Percentiles rank a stretch among this genome's conserved stretches.
These are phyloP conservation scores for Saccharomycopsis javanensis DNA, from an alignment of 805 yeast species.

Conservation along the genomic window DNA sequence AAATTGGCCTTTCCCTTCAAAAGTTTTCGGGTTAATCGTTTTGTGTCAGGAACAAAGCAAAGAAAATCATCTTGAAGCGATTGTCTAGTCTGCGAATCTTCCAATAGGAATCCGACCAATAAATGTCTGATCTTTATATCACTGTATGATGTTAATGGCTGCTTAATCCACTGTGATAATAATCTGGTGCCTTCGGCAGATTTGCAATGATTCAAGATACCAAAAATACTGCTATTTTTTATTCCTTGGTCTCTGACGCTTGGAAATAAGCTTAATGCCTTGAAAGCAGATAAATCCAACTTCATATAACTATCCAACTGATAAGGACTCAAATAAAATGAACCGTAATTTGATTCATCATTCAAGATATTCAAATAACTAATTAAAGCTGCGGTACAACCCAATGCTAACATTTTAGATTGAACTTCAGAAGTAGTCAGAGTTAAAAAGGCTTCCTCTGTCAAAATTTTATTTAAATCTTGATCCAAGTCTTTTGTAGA, in stretches of 20 bases:
- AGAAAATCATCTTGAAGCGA: slow-evolving; percentile 58
- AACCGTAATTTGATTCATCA: slow-evolving; percentile 45
- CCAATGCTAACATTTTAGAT: slow-evolving; percentile 41
- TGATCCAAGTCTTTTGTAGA: slow-evolving; percentile 60
- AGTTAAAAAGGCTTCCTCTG: slow-evolving; percentile 25
- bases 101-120: slow-evolving; percentile 65
- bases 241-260: slow-evolving; percentile 33
- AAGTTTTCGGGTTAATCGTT: slow-evolving; percentile 63
- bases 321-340: slow-evolving; percentile 52
- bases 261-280: slow-evolving; percentile 82
- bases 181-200: slow-evolving; percentile 83
- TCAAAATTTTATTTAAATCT: slow-evolving; percentile 43
- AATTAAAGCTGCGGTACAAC: slow-evolving; percentile 60
- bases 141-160: slow-evolving; percentile 64
- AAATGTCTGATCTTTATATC: slow-evolving; percentile 61
- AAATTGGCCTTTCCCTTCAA: slow-evolving; percentile 45
- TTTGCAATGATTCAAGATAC: slow-evolving; percentile 79
- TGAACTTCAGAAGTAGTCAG: slow-evolving; percentile 48
- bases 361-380: slow-evolving; percentile 56
- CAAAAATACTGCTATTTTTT: slow-evolving; percentile 58
- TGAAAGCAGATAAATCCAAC: slow-evolving; percentile 81
- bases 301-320: slow-evolving; percentile 77
- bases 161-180: slow-evolving; percentile 90
- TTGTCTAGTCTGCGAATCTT: slow-evolving; percentile 58
- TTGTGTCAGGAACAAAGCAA: slow-evolving; percentile 71